phyloP scores from a whole-genome alignment of 1,284 basidiomycete genomes.

The Ceratorhiza oryzae-sativae region DNA sequence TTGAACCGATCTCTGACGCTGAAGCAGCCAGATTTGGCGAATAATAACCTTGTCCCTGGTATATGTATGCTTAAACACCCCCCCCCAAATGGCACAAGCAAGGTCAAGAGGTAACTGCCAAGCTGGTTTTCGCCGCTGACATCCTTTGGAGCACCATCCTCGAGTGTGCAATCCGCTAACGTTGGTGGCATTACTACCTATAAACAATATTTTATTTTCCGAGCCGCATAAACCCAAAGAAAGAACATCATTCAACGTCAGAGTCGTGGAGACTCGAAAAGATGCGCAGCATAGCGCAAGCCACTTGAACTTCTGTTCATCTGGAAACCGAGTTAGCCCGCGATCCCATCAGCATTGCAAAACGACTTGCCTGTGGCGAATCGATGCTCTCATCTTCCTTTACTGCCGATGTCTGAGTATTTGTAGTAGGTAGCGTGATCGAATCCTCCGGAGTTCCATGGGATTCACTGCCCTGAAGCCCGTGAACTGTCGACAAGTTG shows the following conservation, averaged over 20 bases:
- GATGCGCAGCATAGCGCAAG: conserved; percentile 20
- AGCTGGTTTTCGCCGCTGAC: no score
- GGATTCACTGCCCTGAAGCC: not conserved
- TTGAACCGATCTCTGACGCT: no score
- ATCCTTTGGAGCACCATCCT: no score
- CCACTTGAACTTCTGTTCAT: conserved; percentile 34
- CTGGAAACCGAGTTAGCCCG: not conserved
- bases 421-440: conserved; percentile 10
- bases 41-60: no score
- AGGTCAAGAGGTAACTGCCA: no score
- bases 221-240: not conserved
- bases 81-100: no score
- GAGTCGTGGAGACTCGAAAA: conserved; percentile 10
- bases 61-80: no score
- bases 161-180: no score
- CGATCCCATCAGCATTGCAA: not conserved
- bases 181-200: no score
- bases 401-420: not conserved
- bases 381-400: not conserved
- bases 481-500: not conserved
- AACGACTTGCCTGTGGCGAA: conserved; percentile 1
- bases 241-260: not conserved
- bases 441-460: conserved; percentile 4
- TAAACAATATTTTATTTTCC: no score
- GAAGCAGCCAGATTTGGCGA: no score